Conservation (phyloP, 2,329 filamentous ascomycete genomes). For the Hypoxylon sp. region DNA sequence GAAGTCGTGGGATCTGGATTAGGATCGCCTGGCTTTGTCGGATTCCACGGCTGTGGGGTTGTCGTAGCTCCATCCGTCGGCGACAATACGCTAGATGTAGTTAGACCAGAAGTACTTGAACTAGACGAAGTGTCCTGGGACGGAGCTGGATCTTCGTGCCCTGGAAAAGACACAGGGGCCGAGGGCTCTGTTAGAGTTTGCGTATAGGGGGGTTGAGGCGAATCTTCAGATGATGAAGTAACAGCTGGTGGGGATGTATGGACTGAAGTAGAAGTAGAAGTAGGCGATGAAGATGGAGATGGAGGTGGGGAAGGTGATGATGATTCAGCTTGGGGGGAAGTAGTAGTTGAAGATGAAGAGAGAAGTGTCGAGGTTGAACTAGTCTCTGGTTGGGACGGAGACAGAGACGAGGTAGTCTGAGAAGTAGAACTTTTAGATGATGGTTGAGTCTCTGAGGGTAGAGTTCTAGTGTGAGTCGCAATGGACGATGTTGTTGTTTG, state of each 20-base stretch:
- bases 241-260: conserved; percentile 4
- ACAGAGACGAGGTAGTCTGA: neutral
- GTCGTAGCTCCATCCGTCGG: conserved; percentile 1
- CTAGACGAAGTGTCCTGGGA: conserved; percentile 9
- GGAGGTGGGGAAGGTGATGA: conserved; percentile 13
- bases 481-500: conserved; percentile 5
- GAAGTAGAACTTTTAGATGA: conserved; percentile 1
- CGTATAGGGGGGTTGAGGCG: neutral
- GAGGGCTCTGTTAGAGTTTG: conserved; percentile 1
- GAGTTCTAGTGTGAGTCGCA: neutral
- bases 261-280: conserved; percentile 12
- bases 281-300: conserved; percentile 19
- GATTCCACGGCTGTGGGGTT: conserved; percentile 3
- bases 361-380: neutral
- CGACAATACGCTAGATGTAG: conserved; percentile 3
- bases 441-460: conserved; percentile 1
- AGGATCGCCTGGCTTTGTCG: neutral
- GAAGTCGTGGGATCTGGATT: conserved; percentile 1
- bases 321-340: conserved; percentile 3
- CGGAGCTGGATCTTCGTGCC: conserved; percentile 5
- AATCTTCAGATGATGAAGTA: conserved; percentile 8
- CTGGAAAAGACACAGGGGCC: neutral
- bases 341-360: conserved; percentile 6
- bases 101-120: neutral
- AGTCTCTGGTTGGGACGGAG: neutral